A percentile compares a stretch with the other conserved stretches of the same genome.
Evolutionary conservation across 192 early-diverging fungal genomes (phyloP).

Genomic region (Mortierella hygrophila): DNA sequence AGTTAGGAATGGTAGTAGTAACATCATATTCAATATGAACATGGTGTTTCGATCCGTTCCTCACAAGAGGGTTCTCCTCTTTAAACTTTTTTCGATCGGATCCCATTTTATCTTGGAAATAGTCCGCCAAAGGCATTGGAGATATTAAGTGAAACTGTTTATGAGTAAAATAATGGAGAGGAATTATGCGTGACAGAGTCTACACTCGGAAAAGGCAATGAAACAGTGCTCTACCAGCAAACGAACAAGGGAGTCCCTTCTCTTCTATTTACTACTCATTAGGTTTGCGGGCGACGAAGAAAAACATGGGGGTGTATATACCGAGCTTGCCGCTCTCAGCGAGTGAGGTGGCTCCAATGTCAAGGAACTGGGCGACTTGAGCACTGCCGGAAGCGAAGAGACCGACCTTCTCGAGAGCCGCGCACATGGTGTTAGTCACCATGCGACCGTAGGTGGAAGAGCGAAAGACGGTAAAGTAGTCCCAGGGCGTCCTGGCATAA

Average conservation of each 20-base stretch:
- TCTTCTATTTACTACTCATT: constrained; percentile 6
- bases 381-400: constrained; percentile 82
- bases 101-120: not conserved
- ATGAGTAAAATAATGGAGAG: too few species aligned
- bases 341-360: constrained; percentile 82
- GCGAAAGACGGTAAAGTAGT: constrained; percentile 49
- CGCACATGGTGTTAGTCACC: constrained; percentile 80
- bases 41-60: too few species aligned
- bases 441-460: constrained; percentile 68
- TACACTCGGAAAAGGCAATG: not conserved
- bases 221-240: not conserved
- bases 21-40: too few species aligned
- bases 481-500: constrained; percentile 34
- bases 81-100: too few species aligned
- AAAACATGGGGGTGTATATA: constrained; percentile 95
- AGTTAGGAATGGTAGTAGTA: too few species aligned
- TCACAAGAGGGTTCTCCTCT: too few species aligned
- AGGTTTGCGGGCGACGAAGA: constrained; percentile 77
- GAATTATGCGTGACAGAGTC: too few species aligned
- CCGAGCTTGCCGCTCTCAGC: constrained; percentile 82
- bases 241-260: not conserved
- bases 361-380: constrained; percentile 82
- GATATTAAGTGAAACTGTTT: not conserved
- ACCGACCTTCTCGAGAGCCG: constrained; percentile 78
- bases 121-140: not conserved